Conservation (phyloP, 2,329 filamentous ascomycete genomes). For the Alternaria brassicae region DNA sequence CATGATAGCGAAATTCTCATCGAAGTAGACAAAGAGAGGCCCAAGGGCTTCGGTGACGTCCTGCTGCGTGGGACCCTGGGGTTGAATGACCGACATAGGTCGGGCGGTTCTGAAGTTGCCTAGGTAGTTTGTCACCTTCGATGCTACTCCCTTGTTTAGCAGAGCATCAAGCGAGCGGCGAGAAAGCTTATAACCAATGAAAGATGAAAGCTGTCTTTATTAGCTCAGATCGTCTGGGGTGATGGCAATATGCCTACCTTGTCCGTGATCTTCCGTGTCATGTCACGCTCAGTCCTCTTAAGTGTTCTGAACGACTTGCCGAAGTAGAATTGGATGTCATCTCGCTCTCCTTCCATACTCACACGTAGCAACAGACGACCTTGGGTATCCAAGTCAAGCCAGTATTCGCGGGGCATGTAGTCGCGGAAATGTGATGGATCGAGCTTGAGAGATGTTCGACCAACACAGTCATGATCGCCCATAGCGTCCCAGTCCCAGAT, state of each 20-base stretch:
- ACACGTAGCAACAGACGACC: constrained; percentile 87
- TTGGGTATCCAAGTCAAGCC: constrained; percentile 96
- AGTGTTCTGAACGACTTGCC: constrained; percentile 95
- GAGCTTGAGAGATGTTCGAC: constrained; percentile 95
- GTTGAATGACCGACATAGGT: constrained; percentile 58
- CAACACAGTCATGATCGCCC: constrained; percentile 96
- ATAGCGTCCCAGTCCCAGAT: constrained; percentile 99
- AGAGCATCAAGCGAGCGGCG: constrained; percentile 78
- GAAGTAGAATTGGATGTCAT: constrained; percentile 98
- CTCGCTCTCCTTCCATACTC: constrained; percentile 97
- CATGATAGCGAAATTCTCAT: constrained; percentile 99
- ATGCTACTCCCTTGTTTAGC: constrained; percentile 74
- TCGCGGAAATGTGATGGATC: constrained; percentile 97
- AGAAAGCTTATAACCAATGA: constrained; percentile 90
- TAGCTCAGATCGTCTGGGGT: constrained; percentile 6
- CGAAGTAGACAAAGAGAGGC: constrained; percentile 90
- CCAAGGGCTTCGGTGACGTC: constrained; percentile 84
- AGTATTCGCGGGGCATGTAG: constrained; percentile 94
- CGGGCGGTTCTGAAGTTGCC: constrained; percentile 65
- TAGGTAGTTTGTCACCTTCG: constrained; percentile 65
- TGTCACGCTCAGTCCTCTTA: constrained; percentile 95
- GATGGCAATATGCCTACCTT: constrained; percentile 67
- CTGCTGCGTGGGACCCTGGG: constrained; percentile 67
- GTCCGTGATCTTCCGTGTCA: constrained; percentile 97
- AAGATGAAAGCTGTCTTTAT: constrained; percentile 75